Evolutionary conservation across 75 land plant genomes (phyloP).

Genomic region (Selaginella moellendorffii): DNA sequence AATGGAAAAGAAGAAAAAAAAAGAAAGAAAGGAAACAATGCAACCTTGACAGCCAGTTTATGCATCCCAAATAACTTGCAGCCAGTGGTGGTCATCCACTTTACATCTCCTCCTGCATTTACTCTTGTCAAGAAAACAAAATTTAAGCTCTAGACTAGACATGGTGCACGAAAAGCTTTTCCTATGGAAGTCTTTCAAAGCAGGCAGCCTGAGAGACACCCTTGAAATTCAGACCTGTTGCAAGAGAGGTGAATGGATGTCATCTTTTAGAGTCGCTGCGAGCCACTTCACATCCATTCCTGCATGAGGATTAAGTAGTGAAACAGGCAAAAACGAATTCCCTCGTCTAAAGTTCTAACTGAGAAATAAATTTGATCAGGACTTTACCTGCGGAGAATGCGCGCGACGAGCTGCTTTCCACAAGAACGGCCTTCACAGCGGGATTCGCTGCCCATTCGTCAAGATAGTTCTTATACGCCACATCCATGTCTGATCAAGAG

Average conservation of each 20-base stretch:
- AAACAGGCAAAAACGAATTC: constrained; percentile 15
- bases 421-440: constrained; percentile 58
- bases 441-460: constrained; percentile 68
- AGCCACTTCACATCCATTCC: constrained; percentile 97
- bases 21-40: background rate
- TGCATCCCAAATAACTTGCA: background rate
- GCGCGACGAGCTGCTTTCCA: constrained; percentile 79
- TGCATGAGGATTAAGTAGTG: constrained; percentile 43
- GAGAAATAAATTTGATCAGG: background rate
- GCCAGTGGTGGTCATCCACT: constrained; percentile 25
- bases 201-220: too few relatives aligned
- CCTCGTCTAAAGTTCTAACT: constrained; percentile 5
- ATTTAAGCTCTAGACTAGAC: too few relatives aligned
- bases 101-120: constrained; percentile 85
- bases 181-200: too few relatives aligned
- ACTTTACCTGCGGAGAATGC: constrained; percentile 80
- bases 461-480: constrained; percentile 48
- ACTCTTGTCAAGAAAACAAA: too few relatives aligned
- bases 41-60: constrained; percentile 3
- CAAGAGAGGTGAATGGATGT: constrained; percentile 62
- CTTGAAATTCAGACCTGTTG: too few relatives aligned
- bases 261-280: constrained; percentile 74
- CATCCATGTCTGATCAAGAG: constrained; percentile 54
- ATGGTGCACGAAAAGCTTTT: too few relatives aligned
- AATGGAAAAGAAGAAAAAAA: background rate